Evolutionary conservation across 2,329 filamentous ascomycete species (phyloP), one percentile per base, ranked within the genome.

Genomic region (Trichoderma sp.): DNA sequence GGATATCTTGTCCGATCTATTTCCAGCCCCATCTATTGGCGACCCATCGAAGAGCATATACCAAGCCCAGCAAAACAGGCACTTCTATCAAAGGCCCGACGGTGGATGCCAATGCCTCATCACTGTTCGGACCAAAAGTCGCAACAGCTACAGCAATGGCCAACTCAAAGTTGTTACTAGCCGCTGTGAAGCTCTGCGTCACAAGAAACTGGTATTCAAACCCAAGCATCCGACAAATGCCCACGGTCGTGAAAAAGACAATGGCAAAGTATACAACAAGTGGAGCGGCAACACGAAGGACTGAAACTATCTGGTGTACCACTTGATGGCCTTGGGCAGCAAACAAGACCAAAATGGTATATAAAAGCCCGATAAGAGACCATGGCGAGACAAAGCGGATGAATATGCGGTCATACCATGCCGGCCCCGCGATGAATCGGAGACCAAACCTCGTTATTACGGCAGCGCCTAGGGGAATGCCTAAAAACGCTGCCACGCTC

Each of bases 151-250:
- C 94, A 0, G 94, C 94, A 81, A 97, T 97, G 0, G 94, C 93
- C 28, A 97, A 83, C 83, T 97, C 94, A 77, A 97, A 97, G 79
- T 97, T 97, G 78, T 97, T 97, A 79, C 94, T 97, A 1, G 93
- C 92, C 0, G 93, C 95, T 0, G 93, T 97, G 77, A 97, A 96
- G 78, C 92, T 94, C 81, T 97, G 93, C 2, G 93, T 95, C 12
- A 87, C 86, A 1, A 88, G 87, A 1, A 94, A 79, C 43, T 86
- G 86, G 78, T 97, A 97, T 0, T 89, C 89, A 72, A 94, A 94
- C 0, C 93, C 92, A n/a, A 91, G 81, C n/a, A 84, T 86, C 63
- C 86, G 84, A 3, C 89, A 87, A 2, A 90, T 82, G 57, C 83
- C 84, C 1, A 96, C 83, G 0, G 93, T 96, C 2, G 84, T 76